A percentile compares a stretch with the other conserved stretches of the same genome.
Evolutionary conservation across 1,284 basidiomycete genomes (phyloP).

Genomic region (Ceratobasidium sp.): DNA sequence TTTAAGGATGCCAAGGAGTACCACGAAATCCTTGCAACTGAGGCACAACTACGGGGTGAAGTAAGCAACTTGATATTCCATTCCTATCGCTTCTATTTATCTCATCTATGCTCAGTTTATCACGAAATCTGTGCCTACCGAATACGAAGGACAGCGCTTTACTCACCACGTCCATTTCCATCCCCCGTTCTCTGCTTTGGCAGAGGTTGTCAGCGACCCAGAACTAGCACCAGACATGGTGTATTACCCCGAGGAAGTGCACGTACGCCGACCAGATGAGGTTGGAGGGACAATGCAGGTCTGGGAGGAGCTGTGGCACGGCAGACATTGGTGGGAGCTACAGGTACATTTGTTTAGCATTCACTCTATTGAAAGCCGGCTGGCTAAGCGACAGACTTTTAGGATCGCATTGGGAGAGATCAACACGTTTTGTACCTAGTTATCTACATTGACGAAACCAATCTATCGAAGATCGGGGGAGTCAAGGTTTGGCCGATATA

Average conservation of each 20-base stretch:
- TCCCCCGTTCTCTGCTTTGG: not conserved
- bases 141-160: not conserved
- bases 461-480: slow-evolving; percentile 1
- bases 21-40: not conserved
- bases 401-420: not conserved
- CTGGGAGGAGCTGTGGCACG: slow-evolving; percentile 1
- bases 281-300: not conserved
- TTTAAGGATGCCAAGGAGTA: not conserved
- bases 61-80: not conserved
- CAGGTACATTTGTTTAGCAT: not conserved
- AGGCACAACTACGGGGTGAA: not conserved
- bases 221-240: not conserved
- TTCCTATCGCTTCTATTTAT: too few species aligned
- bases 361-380: not conserved
- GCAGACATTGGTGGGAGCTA: not conserved
- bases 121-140: not conserved
- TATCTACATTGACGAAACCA: slow-evolving; percentile 6
- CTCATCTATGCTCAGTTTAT: not conserved
- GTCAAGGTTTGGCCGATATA: slow-evolving; percentile 17
- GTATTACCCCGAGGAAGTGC: not conserved
- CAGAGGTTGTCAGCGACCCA: not conserved
- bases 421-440: not conserved
- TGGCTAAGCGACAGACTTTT: not conserved
- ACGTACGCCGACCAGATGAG: not conserved
- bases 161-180: not conserved